Conservation (phyloP, 140 eudicot species). For the Bidens hawaiensis region DNA sequence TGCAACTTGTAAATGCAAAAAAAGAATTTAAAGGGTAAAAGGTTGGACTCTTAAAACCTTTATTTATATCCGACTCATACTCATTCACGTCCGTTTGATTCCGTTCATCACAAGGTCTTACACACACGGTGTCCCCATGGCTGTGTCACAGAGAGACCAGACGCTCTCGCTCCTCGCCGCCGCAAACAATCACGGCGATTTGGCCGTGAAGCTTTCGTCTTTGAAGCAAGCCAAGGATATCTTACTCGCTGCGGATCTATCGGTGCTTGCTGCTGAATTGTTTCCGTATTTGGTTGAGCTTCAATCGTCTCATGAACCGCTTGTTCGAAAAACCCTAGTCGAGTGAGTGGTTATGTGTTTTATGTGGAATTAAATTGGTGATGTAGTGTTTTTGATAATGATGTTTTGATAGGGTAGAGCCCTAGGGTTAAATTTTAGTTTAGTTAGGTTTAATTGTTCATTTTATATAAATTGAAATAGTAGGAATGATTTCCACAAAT, state of each 20-base stretch:
- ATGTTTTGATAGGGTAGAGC: neutral
- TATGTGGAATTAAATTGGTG: constrained; percentile 13
- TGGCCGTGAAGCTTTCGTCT: constrained; percentile 89
- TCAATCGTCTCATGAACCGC: constrained; percentile 65
- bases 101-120: no score
- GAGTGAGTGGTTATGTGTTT: constrained; percentile 48
- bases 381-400: neutral
- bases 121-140: constrained; percentile 25
- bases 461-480: neutral
- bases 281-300: constrained; percentile 75
- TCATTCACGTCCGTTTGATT: no score
- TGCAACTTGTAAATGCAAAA: no score
- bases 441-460: neutral
- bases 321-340: constrained; percentile 75
- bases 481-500: neutral
- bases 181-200: constrained; percentile 95
- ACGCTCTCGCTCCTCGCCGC: constrained; percentile 78
- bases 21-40: no score
- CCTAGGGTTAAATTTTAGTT: neutral
- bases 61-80: no score
- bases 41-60: no score
- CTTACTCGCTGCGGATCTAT: constrained; percentile 40
- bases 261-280: constrained; percentile 55
- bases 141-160: constrained; percentile 62
- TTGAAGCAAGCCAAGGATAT: constrained; percentile 75